These are phyloP conservation scores for Podospora conica DNA, from an alignment of 495 filamentous ascomycete species.

Conservation along the genomic window DNA sequence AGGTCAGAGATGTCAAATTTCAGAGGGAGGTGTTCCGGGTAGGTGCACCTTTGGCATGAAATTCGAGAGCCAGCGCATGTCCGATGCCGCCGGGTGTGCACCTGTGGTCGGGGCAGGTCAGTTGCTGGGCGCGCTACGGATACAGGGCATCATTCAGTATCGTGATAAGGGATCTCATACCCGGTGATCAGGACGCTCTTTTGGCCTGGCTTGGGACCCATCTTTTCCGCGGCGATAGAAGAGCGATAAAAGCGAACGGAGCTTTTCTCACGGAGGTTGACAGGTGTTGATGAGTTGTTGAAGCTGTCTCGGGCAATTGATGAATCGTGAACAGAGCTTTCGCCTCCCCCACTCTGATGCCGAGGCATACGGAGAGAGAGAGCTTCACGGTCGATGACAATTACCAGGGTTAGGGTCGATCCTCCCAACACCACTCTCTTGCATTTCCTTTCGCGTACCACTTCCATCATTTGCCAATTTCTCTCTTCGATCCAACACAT, in stretches of 20 bases:
- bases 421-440: not conserved
- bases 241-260: not conserved
- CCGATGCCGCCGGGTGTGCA: slow-evolving; percentile 52
- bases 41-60: slow-evolving; percentile 40
- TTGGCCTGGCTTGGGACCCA: slow-evolving; percentile 31
- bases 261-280: not conserved
- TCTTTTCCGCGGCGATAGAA: not conserved
- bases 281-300: not conserved
- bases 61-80: slow-evolving; percentile 44
- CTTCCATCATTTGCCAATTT: not conserved
- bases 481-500: not conserved
- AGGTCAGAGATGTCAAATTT: not conserved
- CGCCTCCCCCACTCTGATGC: not conserved
- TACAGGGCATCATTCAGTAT: not conserved
- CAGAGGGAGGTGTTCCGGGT: not conserved
- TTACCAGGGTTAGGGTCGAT: not conserved
- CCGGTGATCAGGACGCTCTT: slow-evolving; percentile 50
- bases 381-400: not conserved
- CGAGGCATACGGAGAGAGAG: not conserved
- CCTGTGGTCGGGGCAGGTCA: slow-evolving; percentile 27
- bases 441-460: not conserved
- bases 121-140: too few relatives aligned
- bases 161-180: slow-evolving; percentile 22
- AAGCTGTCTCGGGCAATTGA: not conserved
- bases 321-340: not conserved